phyloP scores from a whole-genome alignment of 352 stramenopile species.

The Chrysophaeum taylorii region DNA sequence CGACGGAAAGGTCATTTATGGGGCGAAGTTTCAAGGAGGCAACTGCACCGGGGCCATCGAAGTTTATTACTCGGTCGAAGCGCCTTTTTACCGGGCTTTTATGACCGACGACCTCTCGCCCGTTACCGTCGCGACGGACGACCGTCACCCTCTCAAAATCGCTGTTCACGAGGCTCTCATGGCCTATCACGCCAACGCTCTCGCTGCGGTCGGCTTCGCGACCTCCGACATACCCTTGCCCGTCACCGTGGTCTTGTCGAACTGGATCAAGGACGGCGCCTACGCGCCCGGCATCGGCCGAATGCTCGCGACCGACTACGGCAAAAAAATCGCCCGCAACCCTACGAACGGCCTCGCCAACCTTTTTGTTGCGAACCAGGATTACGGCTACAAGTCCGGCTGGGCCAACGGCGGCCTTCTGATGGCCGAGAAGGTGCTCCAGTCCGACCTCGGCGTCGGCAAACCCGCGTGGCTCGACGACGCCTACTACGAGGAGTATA shows the following conservation, averaged over 20 bases:
- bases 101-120: neutral
- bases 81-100: neutral
- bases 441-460: neutral
- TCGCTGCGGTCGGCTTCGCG: neutral
- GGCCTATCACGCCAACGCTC: neutral
- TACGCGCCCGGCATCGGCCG: neutral
- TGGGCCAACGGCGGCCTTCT: neutral
- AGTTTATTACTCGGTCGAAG: neutral
- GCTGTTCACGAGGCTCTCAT: neutral
- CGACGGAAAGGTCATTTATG: neutral
- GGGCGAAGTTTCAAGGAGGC: neutral
- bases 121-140: neutral
- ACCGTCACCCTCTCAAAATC: neutral
- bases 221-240: neutral
- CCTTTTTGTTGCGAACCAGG: neutral
- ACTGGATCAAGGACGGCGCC: neutral
- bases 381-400: neutral
- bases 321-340: neutral
- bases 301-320: neutral
- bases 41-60: constrained; percentile 7
- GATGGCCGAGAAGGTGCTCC: neutral
- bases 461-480: neutral
- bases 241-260: neutral
- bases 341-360: neutral
- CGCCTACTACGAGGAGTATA: neutral